Base-by-base conservation (phyloP, 306 rosid genomes). In the Medicago ruthenica region DNA sequence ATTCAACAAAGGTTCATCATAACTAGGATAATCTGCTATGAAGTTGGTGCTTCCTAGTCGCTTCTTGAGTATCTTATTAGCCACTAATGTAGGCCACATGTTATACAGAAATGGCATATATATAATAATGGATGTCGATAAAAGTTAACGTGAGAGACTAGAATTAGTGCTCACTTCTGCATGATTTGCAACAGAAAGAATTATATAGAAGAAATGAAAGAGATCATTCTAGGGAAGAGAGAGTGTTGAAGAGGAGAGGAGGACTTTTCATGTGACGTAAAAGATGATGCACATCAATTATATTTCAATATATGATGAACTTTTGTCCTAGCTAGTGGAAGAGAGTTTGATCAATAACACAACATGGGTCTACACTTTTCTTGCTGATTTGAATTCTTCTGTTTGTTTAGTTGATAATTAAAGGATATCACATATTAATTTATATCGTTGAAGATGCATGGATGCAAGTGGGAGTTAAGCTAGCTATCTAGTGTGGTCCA, bases 61-160 rank as follows among this genome's bases (percentile, higher is more conserved):
- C 81, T 87, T 93, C 77, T 83, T 89, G 68, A 93, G 86, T 79
- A 89, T 75, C 83, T 91, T 93, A 84, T 80, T 93, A 14, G 92
- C 98, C 24, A 91, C 91, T 80, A 91, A 77, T 78, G 88, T 86
- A 51, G 94, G 98, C 98, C 97, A 89, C 96, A 91, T 91, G 70
- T 86, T 85, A 85, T 82, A 44, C 40, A 51, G 45, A 20, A 76
- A 36, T n/a, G 31, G 72, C 80, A 27, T 11, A 34, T 34, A 73
- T 7, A 64, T 31, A 64, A 54, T 59, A 37, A 18, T 57, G 2
- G 20, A 48, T 53, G 50, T 57, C 12, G 58, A 50, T 18, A 37
- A 14, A 45, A 4, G 9, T 27, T 59, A 47, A 40, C 71, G 67
- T 79, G 67, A 60, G 66, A 60, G 71, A 59, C 45, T 71, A 62